phyloP scores from a whole-genome alignment of 768 basidiomycete genomes.

The Hydnomerulius pinastri region DNA sequence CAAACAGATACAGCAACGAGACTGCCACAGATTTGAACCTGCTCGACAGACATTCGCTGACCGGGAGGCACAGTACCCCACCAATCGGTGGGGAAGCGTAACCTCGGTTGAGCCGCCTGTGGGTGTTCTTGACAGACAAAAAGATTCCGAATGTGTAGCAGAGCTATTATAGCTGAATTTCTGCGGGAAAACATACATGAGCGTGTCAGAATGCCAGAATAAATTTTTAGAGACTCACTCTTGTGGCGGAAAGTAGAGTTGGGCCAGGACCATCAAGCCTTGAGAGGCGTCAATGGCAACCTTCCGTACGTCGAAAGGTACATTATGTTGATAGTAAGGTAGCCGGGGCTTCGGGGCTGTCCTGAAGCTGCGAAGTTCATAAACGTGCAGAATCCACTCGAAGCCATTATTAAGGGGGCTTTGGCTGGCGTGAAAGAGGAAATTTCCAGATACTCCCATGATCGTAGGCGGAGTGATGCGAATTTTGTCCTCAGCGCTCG shows the following conservation, averaged over 20 bases:
- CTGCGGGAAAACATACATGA: constrained; percentile 12
- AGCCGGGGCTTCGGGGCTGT: constrained; percentile 23
- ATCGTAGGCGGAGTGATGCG: constrained; percentile 33
- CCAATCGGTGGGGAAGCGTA: constrained; percentile 35
- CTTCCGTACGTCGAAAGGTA: constrained; percentile 35
- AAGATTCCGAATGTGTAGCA: constrained; percentile 54
- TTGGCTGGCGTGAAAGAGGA: constrained; percentile 36
- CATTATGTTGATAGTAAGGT: constrained; percentile 33
- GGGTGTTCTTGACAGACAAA: constrained; percentile 59
- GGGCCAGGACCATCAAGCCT: constrained; percentile 32
- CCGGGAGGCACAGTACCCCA: constrained; percentile 34
- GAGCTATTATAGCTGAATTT: constrained; percentile 24
- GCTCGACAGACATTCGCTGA: constrained; percentile 33
- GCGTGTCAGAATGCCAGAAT: neutral
- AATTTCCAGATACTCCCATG: constrained; percentile 32
- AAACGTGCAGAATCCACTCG: constrained; percentile 34
- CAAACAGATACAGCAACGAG: constrained; percentile 28
- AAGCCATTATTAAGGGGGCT: constrained; percentile 32
- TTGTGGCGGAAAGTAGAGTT: constrained; percentile 32
- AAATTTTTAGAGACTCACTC: constrained; percentile 16
- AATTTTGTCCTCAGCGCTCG: constrained; percentile 32
- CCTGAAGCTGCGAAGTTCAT: constrained; percentile 36
- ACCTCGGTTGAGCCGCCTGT: constrained; percentile 34
- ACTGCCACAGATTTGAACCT: constrained; percentile 29
- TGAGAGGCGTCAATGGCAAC: constrained; percentile 33